A percentile compares a stretch with the other conserved stretches of the same genome.
Evolutionary conservation across 2,329 filamentous ascomycete genomes (phyloP).

Genomic region (Trichophyton rubrum): DNA sequence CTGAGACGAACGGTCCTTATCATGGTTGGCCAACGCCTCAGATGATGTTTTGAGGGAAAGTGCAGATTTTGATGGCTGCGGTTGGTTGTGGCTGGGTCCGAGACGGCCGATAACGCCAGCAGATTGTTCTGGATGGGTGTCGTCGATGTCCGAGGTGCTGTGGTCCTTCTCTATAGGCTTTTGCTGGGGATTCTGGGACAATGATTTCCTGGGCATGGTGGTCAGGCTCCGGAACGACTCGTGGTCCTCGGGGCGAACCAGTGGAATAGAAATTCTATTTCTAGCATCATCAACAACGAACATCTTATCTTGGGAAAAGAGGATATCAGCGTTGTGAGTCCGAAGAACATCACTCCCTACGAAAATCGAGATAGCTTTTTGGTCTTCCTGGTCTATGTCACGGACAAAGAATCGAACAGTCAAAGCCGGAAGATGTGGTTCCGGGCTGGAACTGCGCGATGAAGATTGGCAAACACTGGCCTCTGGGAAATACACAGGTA

Average conservation of each 20-base stretch:
- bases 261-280: conserved; percentile 76
- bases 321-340: conserved; percentile 73
- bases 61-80: conserved; percentile 17
- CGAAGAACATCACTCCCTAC: conserved; percentile 80
- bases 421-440: conserved; percentile 69
- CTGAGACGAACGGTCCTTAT: conserved; percentile 14
- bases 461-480: conserved; percentile 64
- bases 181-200: conserved; percentile 9
- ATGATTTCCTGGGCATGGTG: conserved; percentile 36
- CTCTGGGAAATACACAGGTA: conserved; percentile 82
- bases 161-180: background rate
- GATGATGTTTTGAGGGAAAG: conserved; percentile 18
- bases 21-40: conserved; percentile 16
- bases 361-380: conserved; percentile 63
- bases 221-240: conserved; percentile 63
- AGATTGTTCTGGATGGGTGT: background rate
- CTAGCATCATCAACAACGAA: conserved; percentile 75
- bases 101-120: conserved; percentile 25
- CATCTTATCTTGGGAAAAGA: conserved; percentile 86
- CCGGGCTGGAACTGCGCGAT: conserved; percentile 59
- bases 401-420: conserved; percentile 66
- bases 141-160: background rate
- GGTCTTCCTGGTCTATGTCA: conserved; percentile 34
- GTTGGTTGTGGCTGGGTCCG: conserved; percentile 16
- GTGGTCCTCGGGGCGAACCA: conserved; percentile 86